Base-by-base conservation (phyloP, 176 grass and related monocot genomes). In the Tillandsia leiboldiana region DNA sequence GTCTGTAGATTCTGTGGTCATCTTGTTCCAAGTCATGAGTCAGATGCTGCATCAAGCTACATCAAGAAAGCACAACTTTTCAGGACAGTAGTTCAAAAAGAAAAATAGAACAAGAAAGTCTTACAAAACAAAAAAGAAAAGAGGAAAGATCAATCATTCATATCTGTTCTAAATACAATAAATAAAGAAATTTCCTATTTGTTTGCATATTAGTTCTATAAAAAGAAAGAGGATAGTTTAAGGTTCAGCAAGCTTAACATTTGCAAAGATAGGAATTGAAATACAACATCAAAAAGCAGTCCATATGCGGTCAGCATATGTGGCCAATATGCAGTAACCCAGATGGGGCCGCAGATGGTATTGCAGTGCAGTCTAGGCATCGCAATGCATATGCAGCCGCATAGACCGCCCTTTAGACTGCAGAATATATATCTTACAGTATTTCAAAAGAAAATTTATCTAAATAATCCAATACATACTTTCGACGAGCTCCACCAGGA, bases 21-120 rank as follows among this genome's bases (percentile, higher is more conserved):
- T 99, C 95, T 84, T 81, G 79, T 26, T 99, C 94, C 71, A 99
- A 65, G 20, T 99, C 94, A 88, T 86, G 80, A 74, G 79, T 88
- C 70, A 88, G 49, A 28, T 86, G 84, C 47, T 99, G 90, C 78
- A 99, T 90, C 77, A 99, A 80, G 68, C 95, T 99, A 80, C 75
- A 86, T 81, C 63, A 75, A 63, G 66, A 74, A 68, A 70, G 61
- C 26, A 65, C 51, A 65, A 59, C 51, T 64, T 29, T 79, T 11
- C 15, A 61, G 13, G 56, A 61, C 13, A 18, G 17, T 10, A 61
- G 15, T 61, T 61, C 8, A 17, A 23, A 61, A 10, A 17, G 22
- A 61, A 61, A 61, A 61, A 5, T 0, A 11, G 12, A 47, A 50
- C 48, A 8, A 65, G 64, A 68, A 53, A 77, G 53, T 33, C 6